Conservation (phyloP, 352 stramenopile species). For the Pythium chondricola region DNA sequence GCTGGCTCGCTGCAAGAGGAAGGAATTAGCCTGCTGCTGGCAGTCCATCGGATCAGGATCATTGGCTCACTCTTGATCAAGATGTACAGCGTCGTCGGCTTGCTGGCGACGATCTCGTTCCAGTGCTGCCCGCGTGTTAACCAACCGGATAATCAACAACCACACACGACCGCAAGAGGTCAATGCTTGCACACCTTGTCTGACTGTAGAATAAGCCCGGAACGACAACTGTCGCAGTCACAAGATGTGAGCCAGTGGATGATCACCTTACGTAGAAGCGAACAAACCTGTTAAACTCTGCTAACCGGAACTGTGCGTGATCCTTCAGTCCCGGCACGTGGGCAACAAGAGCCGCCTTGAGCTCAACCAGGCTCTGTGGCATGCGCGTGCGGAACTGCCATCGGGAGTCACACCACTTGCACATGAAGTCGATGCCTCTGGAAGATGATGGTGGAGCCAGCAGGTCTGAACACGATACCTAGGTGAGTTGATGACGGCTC, state of each 20-base stretch:
- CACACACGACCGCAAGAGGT: not conserved
- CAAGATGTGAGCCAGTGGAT: not conserved
- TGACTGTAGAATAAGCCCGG: not conserved
- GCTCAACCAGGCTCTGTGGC: conserved; percentile 20
- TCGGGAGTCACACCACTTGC: conserved; percentile 51
- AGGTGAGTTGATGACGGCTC: too few species aligned
- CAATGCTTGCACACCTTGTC: not conserved
- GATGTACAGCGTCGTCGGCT: not conserved
- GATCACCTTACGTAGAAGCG: not conserved
- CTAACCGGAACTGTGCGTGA: not conserved
- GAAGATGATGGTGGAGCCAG: not conserved
- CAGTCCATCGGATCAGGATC: too few species aligned
- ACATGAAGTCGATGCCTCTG: conserved; percentile 40
- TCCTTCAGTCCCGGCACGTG: conserved; percentile 30
- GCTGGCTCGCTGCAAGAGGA: not conserved
- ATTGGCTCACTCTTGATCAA: not conserved
- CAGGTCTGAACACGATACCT: too few species aligned
- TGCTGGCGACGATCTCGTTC: not conserved
- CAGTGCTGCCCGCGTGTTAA: not conserved
- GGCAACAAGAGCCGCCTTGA: conserved; percentile 28
- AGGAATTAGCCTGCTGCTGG: not conserved
- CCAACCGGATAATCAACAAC: not conserved
- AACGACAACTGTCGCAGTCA: not conserved
- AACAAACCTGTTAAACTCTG: conserved; percentile 18
- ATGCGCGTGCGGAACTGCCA: conserved; percentile 35